A percentile compares a stretch with the other conserved stretches of the same genome.
Evolutionary conservation across 1,284 basidiomycete species (phyloP).

Genomic region (Trametes pubescens): DNA sequence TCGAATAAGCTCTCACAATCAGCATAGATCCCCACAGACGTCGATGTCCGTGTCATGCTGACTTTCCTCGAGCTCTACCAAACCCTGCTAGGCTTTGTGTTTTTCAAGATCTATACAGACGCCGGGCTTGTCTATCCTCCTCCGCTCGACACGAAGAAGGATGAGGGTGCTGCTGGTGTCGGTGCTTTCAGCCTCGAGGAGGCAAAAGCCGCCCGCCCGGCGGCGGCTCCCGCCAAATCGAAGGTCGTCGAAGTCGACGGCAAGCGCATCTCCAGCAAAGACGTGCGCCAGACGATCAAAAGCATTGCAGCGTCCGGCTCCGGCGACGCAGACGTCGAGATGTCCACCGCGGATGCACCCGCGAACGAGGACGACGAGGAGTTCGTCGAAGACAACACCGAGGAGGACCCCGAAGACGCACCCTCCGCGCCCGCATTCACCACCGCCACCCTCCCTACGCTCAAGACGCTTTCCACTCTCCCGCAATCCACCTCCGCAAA

Average conservation of each 20-base stretch:
- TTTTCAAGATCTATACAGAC: constrained; percentile 98
- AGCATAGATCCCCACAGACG: constrained; percentile 89
- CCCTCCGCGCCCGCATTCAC: constrained; percentile 81
- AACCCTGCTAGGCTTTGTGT: constrained; percentile 93
- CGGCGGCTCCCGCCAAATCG: constrained; percentile 42
- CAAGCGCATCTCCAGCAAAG: constrained; percentile 69
- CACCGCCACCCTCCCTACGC: constrained; percentile 77
- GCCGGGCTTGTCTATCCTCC: constrained; percentile 95
- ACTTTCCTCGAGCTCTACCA: constrained; percentile 99
- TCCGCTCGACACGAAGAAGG: constrained; percentile 84
- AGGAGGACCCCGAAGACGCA: constrained; percentile 59
- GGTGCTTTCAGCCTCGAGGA: constrained; percentile 89
- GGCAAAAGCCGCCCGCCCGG: constrained; percentile 45
- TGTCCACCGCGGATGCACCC: constrained; percentile 46
- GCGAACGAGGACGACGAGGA: constrained; percentile 69
- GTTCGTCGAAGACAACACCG: constrained; percentile 73
- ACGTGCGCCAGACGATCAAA: constrained; percentile 80
- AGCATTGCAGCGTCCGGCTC: constrained; percentile 51
- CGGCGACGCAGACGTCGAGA: constrained; percentile 50
- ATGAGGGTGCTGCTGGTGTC: constrained; percentile 90
- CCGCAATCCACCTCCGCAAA: constrained; percentile 61
- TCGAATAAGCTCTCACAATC: constrained; percentile 6
- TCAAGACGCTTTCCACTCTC: constrained; percentile 74
- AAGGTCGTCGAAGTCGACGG: constrained; percentile 61
- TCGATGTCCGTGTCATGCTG: constrained; percentile 98